Evolutionary conservation across 73 alveolate genomes (phyloP).

Genomic region (Paramecium tetraurelia): DNA sequence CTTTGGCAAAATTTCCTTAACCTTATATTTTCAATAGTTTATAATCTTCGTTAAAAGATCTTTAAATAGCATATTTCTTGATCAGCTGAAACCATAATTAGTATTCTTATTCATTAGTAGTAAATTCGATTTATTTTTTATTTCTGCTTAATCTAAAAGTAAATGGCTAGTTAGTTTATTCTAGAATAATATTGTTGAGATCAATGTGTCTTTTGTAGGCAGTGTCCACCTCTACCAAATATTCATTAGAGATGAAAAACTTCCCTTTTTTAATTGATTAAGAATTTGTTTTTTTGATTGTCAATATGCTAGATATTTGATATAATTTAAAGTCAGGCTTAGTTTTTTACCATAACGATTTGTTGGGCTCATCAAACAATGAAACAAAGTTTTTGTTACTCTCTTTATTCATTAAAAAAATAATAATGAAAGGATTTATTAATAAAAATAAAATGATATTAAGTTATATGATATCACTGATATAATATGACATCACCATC

Average conservation of each 20-base stretch:
- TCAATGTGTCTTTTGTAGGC: slow-evolving; percentile 18
- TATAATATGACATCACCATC: neutral
- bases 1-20: slow-evolving; percentile 63
- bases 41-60: slow-evolving; percentile 52
- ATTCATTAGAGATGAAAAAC: slow-evolving; percentile 10
- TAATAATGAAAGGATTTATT: neutral
- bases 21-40: slow-evolving; percentile 40
- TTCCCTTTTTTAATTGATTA: neutral
- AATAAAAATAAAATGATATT: neutral
- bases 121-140: slow-evolving; percentile 8
- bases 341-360: slow-evolving; percentile 3
- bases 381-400: neutral
- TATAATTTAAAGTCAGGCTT: neutral
- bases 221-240: neutral
- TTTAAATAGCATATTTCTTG: slow-evolving; percentile 50
- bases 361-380: slow-evolving; percentile 18
- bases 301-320: neutral
- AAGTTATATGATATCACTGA: neutral
- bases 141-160: neutral
- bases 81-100: slow-evolving; percentile 17
- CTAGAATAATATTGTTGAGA: neutral
- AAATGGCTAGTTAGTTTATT: neutral
- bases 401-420: neutral
- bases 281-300: neutral
- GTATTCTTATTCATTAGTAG: slow-evolving; percentile 4